These are phyloP conservation scores for Stentor coeruleus DNA, from an alignment of 73 alveolate species.

Conservation along the genomic window DNA sequence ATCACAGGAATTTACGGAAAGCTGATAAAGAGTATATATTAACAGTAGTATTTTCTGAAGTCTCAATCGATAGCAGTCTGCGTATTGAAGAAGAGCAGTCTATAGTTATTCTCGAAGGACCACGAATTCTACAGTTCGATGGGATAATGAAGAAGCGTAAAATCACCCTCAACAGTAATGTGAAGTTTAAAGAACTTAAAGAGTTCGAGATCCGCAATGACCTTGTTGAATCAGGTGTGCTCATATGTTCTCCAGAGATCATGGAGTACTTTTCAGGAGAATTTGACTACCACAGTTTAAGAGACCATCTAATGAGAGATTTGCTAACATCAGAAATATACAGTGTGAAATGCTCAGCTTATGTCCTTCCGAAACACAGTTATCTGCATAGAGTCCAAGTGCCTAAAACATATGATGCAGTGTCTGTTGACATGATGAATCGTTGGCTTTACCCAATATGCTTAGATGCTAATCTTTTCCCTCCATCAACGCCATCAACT, in stretches of 20 bases:
- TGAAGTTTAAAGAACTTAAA: neutral
- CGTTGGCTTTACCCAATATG: constrained; percentile 20
- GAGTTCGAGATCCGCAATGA: constrained; percentile 13
- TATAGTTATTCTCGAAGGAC: neutral
- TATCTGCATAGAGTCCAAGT: neutral
- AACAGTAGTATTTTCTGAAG: neutral
- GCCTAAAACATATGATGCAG: neutral
- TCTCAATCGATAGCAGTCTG: neutral
- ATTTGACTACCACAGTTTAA: constrained; percentile 16
- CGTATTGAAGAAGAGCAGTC: constrained; percentile 14
- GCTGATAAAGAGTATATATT: constrained; percentile 10
- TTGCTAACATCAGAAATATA: constrained; percentile 20
- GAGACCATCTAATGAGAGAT: constrained; percentile 20
- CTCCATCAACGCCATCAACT: constrained; percentile 7
- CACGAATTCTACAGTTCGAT: constrained; percentile 10
- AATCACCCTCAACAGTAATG: neutral
- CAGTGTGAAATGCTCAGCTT: constrained; percentile 1
- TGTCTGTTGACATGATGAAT: constrained; percentile 10
- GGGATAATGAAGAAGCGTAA: no score
- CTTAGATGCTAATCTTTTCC: neutral
- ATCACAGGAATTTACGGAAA: neutral
- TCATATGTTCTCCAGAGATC: constrained; percentile 13
- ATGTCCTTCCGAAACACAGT: constrained; percentile 6
- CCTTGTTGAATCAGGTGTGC: neutral
- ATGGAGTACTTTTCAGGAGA: neutral